A percentile compares a stretch with the other conserved stretches of the same genome.
phyloP scores from a whole-genome alignment of 2,329 filamentous ascomycete genomes.

The Pseudogymnoascus pannorum region DNA sequence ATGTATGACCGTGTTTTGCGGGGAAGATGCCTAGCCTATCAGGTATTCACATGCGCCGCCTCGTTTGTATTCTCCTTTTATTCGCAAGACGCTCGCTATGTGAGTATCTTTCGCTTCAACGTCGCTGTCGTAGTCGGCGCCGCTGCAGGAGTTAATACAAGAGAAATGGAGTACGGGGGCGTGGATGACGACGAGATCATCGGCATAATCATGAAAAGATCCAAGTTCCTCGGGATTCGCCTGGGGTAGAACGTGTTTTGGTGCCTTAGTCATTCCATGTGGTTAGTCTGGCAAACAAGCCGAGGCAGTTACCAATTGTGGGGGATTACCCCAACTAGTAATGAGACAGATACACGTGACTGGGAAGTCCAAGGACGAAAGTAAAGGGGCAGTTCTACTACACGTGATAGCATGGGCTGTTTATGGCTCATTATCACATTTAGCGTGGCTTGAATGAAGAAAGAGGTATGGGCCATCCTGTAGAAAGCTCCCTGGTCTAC shows the following conservation, averaged over 20 bases:
- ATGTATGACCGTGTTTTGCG: not conserved
- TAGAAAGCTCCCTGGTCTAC: not conserved
- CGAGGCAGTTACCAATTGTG: not conserved
- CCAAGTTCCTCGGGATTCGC: constrained; percentile 6
- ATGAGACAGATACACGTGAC: not conserved
- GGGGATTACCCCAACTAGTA: not conserved
- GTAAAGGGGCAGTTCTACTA: not conserved
- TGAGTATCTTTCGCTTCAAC: not conserved
- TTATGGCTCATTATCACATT: not conserved
- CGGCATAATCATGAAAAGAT: not conserved
- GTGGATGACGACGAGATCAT: not conserved
- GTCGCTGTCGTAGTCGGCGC: not conserved
- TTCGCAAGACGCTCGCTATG: not conserved
- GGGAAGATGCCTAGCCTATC: constrained; percentile 1
- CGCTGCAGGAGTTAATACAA: not conserved
- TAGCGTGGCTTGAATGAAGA: not conserved
- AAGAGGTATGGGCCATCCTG: not conserved
- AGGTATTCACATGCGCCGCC: not conserved
- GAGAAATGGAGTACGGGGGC: constrained; percentile 1
- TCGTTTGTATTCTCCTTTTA: not conserved
- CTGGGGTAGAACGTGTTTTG: not conserved
- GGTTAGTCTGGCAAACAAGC: not conserved
- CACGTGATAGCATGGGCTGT: not conserved
- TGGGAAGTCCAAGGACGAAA: not conserved
- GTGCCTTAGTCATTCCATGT: not conserved